These are phyloP conservation scores for Hirsutella minnesotensis DNA, from an alignment of 2,329 filamentous ascomycete genomes.

Conservation along the genomic window DNA sequence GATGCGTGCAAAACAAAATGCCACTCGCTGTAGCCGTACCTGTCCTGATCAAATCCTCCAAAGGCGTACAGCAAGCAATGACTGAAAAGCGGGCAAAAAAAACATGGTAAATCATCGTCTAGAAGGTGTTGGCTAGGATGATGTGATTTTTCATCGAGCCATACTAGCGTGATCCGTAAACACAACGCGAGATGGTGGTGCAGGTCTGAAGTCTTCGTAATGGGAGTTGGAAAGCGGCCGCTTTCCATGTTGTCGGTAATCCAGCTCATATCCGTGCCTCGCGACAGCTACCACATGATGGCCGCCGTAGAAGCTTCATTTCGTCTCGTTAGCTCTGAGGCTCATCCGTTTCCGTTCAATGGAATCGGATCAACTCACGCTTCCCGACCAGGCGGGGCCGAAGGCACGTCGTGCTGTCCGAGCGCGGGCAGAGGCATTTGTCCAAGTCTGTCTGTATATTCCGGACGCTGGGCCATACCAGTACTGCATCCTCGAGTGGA, in stretches of 20 bases:
- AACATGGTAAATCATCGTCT: too few species aligned
- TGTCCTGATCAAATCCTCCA: too few species aligned
- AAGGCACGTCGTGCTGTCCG: neutral
- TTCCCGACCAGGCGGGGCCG: neutral
- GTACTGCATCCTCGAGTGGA: too few species aligned
- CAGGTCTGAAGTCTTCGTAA: neutral
- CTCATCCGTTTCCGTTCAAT: too few species aligned
- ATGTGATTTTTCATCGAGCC: too few species aligned
- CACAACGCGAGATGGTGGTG: neutral
- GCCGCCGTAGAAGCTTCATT: neutral
- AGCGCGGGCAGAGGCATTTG: neutral
- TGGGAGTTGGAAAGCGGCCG: neutral
- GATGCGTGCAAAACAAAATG: too few species aligned
- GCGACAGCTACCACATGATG: neutral
- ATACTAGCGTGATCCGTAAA: neutral
- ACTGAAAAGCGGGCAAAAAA: too few species aligned
- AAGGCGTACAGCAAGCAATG: too few species aligned
- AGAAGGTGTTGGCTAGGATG: too few species aligned
- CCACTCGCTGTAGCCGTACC: too few species aligned
- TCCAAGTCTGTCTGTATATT: neutral
- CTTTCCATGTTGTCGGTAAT: neutral
- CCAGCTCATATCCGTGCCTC: neutral
- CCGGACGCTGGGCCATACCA: neutral
- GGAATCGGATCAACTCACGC: slow-evolving; percentile 1
- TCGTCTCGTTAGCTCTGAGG: neutral